phyloP scores from a whole-genome alignment of 2,329 filamentous ascomycete species.

The Fusarium miscanthi region DNA sequence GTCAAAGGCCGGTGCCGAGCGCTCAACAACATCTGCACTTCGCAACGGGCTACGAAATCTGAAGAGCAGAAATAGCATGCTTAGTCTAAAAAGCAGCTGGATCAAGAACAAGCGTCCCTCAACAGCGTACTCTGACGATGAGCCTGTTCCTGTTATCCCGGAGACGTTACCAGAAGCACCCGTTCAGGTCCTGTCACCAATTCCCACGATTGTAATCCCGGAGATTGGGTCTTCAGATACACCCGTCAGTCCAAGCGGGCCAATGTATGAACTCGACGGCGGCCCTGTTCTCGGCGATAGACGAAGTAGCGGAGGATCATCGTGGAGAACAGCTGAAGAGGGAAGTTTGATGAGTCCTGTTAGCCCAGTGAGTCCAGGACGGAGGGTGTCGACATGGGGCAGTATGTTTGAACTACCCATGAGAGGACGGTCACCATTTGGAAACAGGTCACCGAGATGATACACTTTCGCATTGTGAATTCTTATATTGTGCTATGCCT shows the following conservation, averaged over 20 bases:
- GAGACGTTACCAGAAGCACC: not conserved
- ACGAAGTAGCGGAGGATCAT: conserved; percentile 31
- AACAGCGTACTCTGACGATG: not conserved
- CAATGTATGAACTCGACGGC: conserved; percentile 2
- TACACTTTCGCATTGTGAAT: not conserved
- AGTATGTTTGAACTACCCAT: conserved; percentile 12
- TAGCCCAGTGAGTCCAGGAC: conserved; percentile 19
- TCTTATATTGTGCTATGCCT: not conserved
- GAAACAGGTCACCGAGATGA: not conserved
- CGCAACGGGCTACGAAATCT: conserved; percentile 39
- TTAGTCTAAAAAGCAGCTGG: conserved; percentile 45
- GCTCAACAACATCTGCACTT: conserved; percentile 13
- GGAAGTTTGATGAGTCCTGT: not conserved
- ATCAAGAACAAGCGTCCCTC: conserved; percentile 35
- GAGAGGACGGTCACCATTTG: conserved; percentile 3
- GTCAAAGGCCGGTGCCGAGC: conserved; percentile 2
- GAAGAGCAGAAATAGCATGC: conserved; percentile 39
- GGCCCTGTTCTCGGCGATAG: not conserved
- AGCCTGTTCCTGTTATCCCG: not conserved
- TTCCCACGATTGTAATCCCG: not conserved
- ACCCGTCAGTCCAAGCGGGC: not conserved
- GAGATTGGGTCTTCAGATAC: conserved; percentile 18
- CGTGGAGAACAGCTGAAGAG: not conserved
- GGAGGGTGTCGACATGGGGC: conserved; percentile 8
- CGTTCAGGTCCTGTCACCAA: not conserved